A percentile compares a stretch with the other conserved stretches of the same genome.
Evolutionary conservation across 2,329 filamentous ascomycete genomes (phyloP).

Genomic region (Plectosphaerella cucumerina): DNA sequence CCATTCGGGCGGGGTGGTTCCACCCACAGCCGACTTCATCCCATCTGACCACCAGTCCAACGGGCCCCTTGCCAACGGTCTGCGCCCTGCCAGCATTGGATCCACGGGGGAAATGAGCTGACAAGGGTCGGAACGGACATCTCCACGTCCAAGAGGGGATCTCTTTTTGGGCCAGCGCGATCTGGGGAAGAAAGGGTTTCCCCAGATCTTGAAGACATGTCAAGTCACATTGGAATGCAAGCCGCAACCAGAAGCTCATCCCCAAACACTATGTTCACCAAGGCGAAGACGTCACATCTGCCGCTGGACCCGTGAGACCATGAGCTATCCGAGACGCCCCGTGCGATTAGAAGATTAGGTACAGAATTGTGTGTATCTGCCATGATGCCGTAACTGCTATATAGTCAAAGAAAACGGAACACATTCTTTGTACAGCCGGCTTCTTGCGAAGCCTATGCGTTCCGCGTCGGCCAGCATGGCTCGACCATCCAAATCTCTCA

Average conservation of each 20-base stretch:
- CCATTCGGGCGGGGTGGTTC: background rate
- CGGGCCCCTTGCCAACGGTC: background rate
- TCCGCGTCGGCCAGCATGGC: background rate
- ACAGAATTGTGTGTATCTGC: slow-evolving; percentile 23
- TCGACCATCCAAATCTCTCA: background rate
- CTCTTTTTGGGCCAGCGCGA: background rate
- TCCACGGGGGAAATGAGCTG: background rate
- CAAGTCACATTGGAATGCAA: background rate
- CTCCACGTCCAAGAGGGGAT: background rate
- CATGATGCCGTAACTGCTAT: slow-evolving; percentile 16
- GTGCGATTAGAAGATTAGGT: slow-evolving; percentile 46
- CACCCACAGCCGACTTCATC: background rate
- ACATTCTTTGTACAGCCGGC: slow-evolving; percentile 26
- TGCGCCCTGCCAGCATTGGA: background rate
- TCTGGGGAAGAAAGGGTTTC: background rate
- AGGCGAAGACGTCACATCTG: background rate
- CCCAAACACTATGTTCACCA: slow-evolving; percentile 1
- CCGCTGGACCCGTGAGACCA: background rate
- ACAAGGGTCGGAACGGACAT: background rate
- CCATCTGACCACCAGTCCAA: background rate
- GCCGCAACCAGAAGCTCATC: background rate
- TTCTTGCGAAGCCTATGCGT: background rate
- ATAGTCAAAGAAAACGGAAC: slow-evolving; percentile 13
- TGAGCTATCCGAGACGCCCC: background rate
- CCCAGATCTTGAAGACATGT: background rate